phyloP scores from a whole-genome alignment of 192 early-diverging fungal genomes.

The Coemansia guatemalensis region DNA sequence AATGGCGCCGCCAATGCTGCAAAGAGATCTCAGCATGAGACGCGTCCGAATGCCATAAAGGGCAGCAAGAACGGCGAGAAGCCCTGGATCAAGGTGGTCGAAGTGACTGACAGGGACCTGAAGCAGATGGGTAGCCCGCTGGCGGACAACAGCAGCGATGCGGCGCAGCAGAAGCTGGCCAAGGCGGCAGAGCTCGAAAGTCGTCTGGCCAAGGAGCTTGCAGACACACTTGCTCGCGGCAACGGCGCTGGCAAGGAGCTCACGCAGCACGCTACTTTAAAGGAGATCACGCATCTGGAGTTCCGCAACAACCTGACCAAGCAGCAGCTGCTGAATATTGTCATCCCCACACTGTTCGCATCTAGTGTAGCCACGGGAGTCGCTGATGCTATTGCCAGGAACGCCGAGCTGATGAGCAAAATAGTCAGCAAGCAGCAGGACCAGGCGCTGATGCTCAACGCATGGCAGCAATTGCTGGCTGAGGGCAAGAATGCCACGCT shows the following conservation, averaged over 20 bases:
- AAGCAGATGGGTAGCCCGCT: slow-evolving; percentile 46
- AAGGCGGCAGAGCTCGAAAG: slow-evolving; percentile 31
- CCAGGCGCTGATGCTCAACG: slow-evolving; percentile 48
- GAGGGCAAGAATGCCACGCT: slow-evolving; percentile 27
- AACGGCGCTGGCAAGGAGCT: slow-evolving; percentile 6
- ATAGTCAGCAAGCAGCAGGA: slow-evolving; percentile 39
- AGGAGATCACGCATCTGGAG: slow-evolving; percentile 81
- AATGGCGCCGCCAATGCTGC: slow-evolving; percentile 11
- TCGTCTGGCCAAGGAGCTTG: slow-evolving; percentile 29
- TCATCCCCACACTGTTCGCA: slow-evolving; percentile 58
- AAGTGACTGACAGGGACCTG: slow-evolving; percentile 36
- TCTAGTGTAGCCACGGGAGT: slow-evolving; percentile 27
- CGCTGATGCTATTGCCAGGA: slow-evolving; percentile 15
- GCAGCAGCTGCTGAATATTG: slow-evolving; percentile 69
- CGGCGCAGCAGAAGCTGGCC: slow-evolving; percentile 16
- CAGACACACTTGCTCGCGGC: slow-evolving; percentile 13
- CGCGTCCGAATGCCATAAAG: slow-evolving; percentile 7
- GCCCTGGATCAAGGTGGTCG: slow-evolving; percentile 51
- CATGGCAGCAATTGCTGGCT: slow-evolving; percentile 41
- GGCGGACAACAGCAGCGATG: slow-evolving; percentile 12
- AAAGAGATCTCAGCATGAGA: slow-evolving; percentile 15
- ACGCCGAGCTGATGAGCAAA: slow-evolving; percentile 34
- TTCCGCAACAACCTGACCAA: slow-evolving; percentile 81
- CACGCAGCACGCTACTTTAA: slow-evolving; percentile 60
- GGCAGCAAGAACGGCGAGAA: slow-evolving; percentile 20